These are phyloP conservation scores for Murraya koenigii DNA, from an alignment of 345 rosid genomes.

Conservation along the genomic window DNA sequence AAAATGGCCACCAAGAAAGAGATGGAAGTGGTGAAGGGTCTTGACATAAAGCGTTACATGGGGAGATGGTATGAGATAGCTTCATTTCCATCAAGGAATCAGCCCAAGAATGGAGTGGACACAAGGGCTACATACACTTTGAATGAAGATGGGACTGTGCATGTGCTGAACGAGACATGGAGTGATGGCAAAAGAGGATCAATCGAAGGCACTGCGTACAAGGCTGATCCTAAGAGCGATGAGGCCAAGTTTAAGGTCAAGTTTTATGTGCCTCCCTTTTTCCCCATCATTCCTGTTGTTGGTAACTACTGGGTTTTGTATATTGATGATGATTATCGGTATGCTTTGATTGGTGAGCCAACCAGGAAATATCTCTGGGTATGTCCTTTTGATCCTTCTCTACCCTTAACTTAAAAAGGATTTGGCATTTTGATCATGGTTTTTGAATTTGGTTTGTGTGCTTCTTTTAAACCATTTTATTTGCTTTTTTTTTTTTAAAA, in stretches of 20 bases:
- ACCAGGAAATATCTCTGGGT: constrained; percentile 81
- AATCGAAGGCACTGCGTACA: constrained; percentile 74
- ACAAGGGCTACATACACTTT: constrained; percentile 81
- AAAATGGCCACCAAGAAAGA: constrained; percentile 40
- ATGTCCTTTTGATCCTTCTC: neutral
- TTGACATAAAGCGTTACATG: constrained; percentile 74
- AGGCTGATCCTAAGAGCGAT: constrained; percentile 68
- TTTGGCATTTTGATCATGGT: neutral
- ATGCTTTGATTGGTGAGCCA: constrained; percentile 79
- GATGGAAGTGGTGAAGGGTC: constrained; percentile 72
- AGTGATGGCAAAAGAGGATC: constrained; percentile 55
- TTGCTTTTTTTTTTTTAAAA: neutral
- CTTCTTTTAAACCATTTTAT: neutral
- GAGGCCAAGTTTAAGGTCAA: constrained; percentile 93
- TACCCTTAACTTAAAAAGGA: neutral
- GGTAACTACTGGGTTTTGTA: constrained; percentile 87
- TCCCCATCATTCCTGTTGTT: constrained; percentile 72
- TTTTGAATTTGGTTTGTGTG: neutral
- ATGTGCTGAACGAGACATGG: constrained; percentile 87
- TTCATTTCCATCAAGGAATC: constrained; percentile 74
- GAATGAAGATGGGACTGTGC: constrained; percentile 68
- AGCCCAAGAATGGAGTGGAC: constrained; percentile 70
- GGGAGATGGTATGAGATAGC: constrained; percentile 97
- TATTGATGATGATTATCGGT: constrained; percentile 59
- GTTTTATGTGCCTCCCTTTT: constrained; percentile 83